Percentiles rank a stretch among this genome's conserved stretches.
These are phyloP conservation scores for Tolypocladium capitatum DNA, from an alignment of 2,329 filamentous ascomycete species.

Conservation along the genomic window DNA sequence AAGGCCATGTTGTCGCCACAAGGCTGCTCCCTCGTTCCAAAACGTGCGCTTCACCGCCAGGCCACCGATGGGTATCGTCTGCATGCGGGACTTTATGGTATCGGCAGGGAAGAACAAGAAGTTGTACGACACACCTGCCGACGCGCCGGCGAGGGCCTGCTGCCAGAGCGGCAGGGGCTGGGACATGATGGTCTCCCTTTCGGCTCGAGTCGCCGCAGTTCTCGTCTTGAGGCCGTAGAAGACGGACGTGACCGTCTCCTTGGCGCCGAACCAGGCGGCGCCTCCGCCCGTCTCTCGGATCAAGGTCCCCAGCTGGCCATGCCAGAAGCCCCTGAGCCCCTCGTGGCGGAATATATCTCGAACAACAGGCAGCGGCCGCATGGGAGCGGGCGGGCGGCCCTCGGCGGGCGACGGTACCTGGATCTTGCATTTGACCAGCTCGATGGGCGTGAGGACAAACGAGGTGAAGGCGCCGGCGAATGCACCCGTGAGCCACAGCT, in stretches of 20 bases:
- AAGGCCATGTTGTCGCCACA: slow-evolving; percentile 77
- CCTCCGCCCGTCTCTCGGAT: slow-evolving; percentile 89
- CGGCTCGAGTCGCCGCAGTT: slow-evolving; percentile 22
- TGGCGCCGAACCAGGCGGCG: slow-evolving; percentile 88
- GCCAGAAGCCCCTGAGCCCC: slow-evolving; percentile 82
- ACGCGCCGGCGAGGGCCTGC: slow-evolving; percentile 75
- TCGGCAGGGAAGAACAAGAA: slow-evolving; percentile 96
- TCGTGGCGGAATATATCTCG: slow-evolving; percentile 69
- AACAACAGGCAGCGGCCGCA: slow-evolving; percentile 59
- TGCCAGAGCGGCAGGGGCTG: slow-evolving; percentile 65
- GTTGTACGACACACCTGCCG: slow-evolving; percentile 88
- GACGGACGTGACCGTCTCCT: slow-evolving; percentile 63
- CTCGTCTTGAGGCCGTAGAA: slow-evolving; percentile 48
- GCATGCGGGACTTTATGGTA: slow-evolving; percentile 94
- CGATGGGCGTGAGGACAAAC: slow-evolving; percentile 82
- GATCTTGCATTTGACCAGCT: slow-evolving; percentile 97
- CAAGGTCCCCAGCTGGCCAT: slow-evolving; percentile 83
- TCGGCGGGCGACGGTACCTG: slow-evolving; percentile 52
- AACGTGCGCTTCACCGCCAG: slow-evolving; percentile 51
- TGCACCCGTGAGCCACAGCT: slow-evolving; percentile 68
- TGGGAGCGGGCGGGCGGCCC: slow-evolving; percentile 29
- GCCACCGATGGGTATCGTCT: slow-evolving; percentile 62
- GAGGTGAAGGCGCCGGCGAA: slow-evolving; percentile 83
- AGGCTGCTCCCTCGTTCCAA: slow-evolving; percentile 50
- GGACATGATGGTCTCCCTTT: slow-evolving; percentile 27